These are phyloP conservation scores for Fusarium dlaminii DNA, from an alignment of 2,329 filamentous ascomycete species.

Conservation along the genomic window DNA sequence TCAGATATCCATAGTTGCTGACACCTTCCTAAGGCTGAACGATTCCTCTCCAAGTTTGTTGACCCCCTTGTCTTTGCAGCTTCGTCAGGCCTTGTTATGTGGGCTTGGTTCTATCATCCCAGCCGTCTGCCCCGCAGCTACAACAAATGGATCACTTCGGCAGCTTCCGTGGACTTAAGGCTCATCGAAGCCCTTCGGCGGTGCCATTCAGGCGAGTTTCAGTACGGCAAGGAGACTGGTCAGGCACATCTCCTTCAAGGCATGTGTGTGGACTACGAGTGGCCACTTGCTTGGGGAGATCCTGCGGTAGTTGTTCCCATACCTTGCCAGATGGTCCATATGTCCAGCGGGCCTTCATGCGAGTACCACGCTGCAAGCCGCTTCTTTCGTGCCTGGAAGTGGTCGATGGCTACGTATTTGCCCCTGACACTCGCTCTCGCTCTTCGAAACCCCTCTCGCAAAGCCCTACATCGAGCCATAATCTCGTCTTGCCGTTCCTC, in stretches of 20 bases:
- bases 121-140: conserved; percentile 76
- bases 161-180: conserved; percentile 77
- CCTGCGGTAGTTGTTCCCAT: conserved; percentile 75
- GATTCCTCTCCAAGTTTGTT: conserved; percentile 51
- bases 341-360: conserved; percentile 77
- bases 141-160: conserved; percentile 82
- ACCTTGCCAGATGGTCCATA: conserved; percentile 86
- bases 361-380: conserved; percentile 77
- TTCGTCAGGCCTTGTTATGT: conserved; percentile 83
- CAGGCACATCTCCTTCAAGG: conserved; percentile 72
- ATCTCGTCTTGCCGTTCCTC: conserved; percentile 75
- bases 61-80: conserved; percentile 77
- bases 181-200: conserved; percentile 78
- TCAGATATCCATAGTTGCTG: conserved; percentile 5
- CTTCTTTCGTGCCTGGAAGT: conserved; percentile 75
- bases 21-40: conserved; percentile 42
- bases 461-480: conserved; percentile 62
- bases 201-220: conserved; percentile 68
- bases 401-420: conserved; percentile 80
- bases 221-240: conserved; percentile 79
- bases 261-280: conserved; percentile 77
- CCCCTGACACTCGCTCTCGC: conserved; percentile 76
- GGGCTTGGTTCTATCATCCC: conserved; percentile 85
- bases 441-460: conserved; percentile 57
- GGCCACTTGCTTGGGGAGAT: conserved; percentile 78